These are phyloP conservation scores for Mrakia frigida DNA, from an alignment of 768 basidiomycete species.

Conservation along the genomic window DNA sequence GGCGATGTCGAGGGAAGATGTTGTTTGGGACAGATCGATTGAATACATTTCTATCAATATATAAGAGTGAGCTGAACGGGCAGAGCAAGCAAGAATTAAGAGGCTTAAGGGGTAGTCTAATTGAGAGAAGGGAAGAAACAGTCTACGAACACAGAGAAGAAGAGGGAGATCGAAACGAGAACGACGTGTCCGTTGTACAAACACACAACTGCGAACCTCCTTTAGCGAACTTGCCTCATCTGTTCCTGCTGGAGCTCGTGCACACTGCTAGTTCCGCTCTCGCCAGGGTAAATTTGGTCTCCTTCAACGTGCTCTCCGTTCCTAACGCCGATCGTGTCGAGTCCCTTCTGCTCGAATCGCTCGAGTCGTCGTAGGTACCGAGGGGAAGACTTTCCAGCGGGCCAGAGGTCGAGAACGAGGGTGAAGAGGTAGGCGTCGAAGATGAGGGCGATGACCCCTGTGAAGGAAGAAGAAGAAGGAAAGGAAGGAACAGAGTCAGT, in stretches of 20 bases:
- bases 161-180: too few species aligned
- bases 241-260: not conserved
- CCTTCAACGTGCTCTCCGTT: slow-evolving; percentile 9
- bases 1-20: too few species aligned
- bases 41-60: too few species aligned
- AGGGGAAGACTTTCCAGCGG: slow-evolving; percentile 38
- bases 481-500: not conserved
- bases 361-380: slow-evolving; percentile 26
- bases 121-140: too few species aligned
- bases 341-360: slow-evolving; percentile 11
- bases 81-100: too few species aligned
- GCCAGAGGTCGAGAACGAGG: slow-evolving; percentile 46
- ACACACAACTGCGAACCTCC: not conserved
- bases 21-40: too few species aligned
- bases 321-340: slow-evolving; percentile 18
- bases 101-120: too few species aligned
- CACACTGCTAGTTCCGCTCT: not conserved
- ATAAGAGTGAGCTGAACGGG: too few species aligned
- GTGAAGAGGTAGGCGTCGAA: slow-evolving; percentile 44
- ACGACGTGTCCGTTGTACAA: too few species aligned
- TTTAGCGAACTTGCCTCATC: slow-evolving; percentile 14
- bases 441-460: slow-evolving; percentile 39
- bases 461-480: not conserved
- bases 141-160: too few species aligned
- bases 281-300: not conserved